Evolutionary conservation across 352 stramenopile genomes (phyloP), one percentile per base, ranked within the genome.

Genomic region (Phytophthora macrochlamydospora): DNA sequence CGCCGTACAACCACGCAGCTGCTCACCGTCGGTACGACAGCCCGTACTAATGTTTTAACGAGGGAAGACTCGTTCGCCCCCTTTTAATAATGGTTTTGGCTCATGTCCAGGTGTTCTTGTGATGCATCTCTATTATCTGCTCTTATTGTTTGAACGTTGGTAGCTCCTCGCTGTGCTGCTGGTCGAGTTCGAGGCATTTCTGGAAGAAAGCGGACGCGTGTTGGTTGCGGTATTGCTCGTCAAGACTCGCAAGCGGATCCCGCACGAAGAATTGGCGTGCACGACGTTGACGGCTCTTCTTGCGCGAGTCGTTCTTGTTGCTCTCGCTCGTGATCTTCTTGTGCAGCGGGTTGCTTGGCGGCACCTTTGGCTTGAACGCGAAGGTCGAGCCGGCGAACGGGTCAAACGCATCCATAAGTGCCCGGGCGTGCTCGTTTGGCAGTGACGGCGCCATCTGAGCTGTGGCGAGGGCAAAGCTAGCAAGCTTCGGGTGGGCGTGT

Each of bases 401-500:
- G 44, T 91, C 78, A 63, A 84, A 95, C 29, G 73, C 76, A 38
- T 90, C 74, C 44, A 95, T 75, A 64, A 95, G 71, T 14, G 78
- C 75, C 33, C 77, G 75, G 1, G 83, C 77, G 54, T 79, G 80
- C 65, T 95, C 87, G 42, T 87, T 92, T 6, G 87, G 85, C 31
- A 94, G 68, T 11, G 68, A 81, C 40, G 85, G 75, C 5, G 61
- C 76, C 40, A 93, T 67, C 56, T 89, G 60, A 5, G 85, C 83
- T 38, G 86, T 95, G 32, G 74, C 84, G 31, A 80, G 51, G 2
- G 88, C 78, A 18, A 93, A 95, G 32, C 59, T 73, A 28, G 85
- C 71, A 14, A 98, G 76, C 40, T 70, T 78, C n/a, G 91, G 92
- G 67, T 98, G 80, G 57, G 87, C 80, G 66, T 98, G 91, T 51